Evolutionary conservation across 257 asterid species (phyloP), one percentile per base, ranked within the genome.

Genomic region (Knoxia roxburghii): DNA sequence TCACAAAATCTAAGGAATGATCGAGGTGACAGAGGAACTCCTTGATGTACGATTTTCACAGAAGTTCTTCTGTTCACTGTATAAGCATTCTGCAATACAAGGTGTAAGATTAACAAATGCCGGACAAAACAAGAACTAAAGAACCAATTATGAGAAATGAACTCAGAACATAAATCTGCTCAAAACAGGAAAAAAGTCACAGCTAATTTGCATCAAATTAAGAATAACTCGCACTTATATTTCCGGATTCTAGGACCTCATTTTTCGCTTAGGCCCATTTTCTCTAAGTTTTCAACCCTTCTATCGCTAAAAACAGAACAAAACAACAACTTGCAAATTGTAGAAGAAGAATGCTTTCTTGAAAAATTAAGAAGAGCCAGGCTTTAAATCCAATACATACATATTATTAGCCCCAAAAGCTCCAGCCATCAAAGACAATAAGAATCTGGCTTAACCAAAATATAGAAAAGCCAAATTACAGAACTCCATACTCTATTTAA

Each of bases 61-160:
- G 81, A 65, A 20, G 61, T 62, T 59, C 72, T 80, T 52, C 72
- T 70, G 53, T 83, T 71, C 61, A 64, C 69, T 61, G 73, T 69
- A 68, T 88, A 64, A 76, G 76, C 71, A 73, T 78, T 87, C 96
- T 89, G 89, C 77, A 74, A 56, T 10, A 37, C 20, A 0, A 24
- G 32, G 55, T 37, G 26, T 10, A 4, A 14, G 17, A 23, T 70
- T 70, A 49, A 23, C 12, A 37, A 29, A 54, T 30, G 61, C 71
- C 37, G 15, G 27, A 52, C n/a, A 26, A 24, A 13, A 24, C 53
- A 5, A 7, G 1, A 30, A 46, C 37, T 14, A 13, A 26, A 2
- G 37, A 27, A 53, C 24, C 32, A 12, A 11, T 13, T 46, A 12
- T 37, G 41, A 9, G 41, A 37, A n/a, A n/a, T n/a, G n/a, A n/a